Evolutionary conservation across 441 rosid genomes (phyloP), one percentile per base, ranked within the genome.

Genomic region (Isatis lusitanica): DNA sequence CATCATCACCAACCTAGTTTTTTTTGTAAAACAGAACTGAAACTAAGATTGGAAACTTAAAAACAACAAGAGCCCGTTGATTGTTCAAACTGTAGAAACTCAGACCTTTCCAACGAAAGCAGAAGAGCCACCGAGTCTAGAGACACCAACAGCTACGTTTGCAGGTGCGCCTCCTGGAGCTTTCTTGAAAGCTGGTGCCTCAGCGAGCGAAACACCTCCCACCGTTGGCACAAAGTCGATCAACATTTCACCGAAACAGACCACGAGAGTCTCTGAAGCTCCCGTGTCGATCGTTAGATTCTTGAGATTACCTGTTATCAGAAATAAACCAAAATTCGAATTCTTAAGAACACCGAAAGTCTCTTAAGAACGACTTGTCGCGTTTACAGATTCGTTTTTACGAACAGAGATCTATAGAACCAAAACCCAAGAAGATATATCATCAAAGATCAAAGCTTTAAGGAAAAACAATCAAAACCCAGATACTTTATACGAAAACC

Each of bases 111-210:
- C 99, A 3, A 95, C 75, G 76, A 93, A 95, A 79, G 97, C 99
- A 31, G 99, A 85, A 38, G 96, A 85, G 79, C 99, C 98, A 72
- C 97, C 99, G 67, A 95, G 82, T 79, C 88, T 86, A 30, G 99
- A 83, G 59, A 95, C 75, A 53, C 94, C 91, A 78, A 95, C 99
- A 26, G 99, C 98, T 66, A 95, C 99, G 74, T 95, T 93, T 12
- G 99, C 99, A 67, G 99, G 99, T 77, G 99, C 99, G 42, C 99
- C 99, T 7, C 99, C 99, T 35, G 99, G 89, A 80, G 99, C 97
- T 85, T 90, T 93, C 90, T 87, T 87, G 85, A 95, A 95, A 72
- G 96, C 95, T 15, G 97, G 96, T 76, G 98, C 98, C 83, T 93
- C 98, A 31, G 98, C 98, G 3, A 95, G 88, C 38, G 99, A 95